Conservation (phyloP, 192 early-diverging fungal species). For the Cladochytrium replicatum region DNA sequence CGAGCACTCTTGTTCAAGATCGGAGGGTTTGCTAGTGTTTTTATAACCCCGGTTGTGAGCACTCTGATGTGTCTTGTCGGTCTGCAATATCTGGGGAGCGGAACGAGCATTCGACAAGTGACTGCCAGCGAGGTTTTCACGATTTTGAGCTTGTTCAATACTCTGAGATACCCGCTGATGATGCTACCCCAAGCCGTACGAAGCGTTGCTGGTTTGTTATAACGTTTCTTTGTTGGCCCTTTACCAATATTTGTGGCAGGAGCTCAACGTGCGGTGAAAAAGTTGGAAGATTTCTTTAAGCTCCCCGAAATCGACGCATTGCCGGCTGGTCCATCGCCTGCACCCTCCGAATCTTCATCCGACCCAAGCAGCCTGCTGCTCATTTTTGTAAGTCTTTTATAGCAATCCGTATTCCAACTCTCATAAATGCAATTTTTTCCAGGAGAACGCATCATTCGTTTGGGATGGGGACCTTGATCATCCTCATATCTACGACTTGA, state of each 20-base stretch:
- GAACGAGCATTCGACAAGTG: too few species aligned
- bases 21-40: constrained; percentile 48
- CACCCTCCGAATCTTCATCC: background rate
- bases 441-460: constrained; percentile 29
- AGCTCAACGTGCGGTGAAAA: constrained; percentile 40
- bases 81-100: constrained; percentile 13
- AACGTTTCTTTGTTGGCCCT: constrained; percentile 1
- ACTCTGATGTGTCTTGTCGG: constrained; percentile 28
- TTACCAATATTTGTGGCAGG: too few species aligned
- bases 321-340: background rate
- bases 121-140: constrained; percentile 44
- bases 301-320: constrained; percentile 46
- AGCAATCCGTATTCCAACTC: too few species aligned
- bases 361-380: background rate
- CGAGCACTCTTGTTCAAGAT: constrained; percentile 43
- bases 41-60: constrained; percentile 51
- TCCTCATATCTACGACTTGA: constrained; percentile 34
- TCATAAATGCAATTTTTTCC: too few species aligned
- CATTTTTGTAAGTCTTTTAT: constrained; percentile 33
- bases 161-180: constrained; percentile 57
- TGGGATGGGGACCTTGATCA: constrained; percentile 44
- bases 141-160: constrained; percentile 58
- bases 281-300: constrained; percentile 47
- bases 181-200: constrained; percentile 54
- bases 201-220: constrained; percentile 29